These are phyloP conservation scores for Colletotrichum spinosum DNA, from an alignment of 2,329 filamentous ascomycete species.

Conservation along the genomic window DNA sequence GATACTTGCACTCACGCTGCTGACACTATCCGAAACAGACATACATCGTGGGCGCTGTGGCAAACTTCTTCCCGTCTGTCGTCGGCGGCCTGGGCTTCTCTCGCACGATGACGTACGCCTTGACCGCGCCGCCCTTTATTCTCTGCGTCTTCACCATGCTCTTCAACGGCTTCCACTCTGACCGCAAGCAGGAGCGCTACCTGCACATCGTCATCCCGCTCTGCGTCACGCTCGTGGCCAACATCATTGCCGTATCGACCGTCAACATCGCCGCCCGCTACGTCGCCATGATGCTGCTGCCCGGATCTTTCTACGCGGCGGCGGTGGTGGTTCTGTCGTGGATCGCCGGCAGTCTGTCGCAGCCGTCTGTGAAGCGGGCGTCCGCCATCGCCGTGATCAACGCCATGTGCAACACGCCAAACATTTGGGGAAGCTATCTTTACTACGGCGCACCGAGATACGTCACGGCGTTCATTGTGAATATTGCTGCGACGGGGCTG, in stretches of 20 bases:
- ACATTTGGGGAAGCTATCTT: constrained; percentile 44
- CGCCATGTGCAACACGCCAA: constrained; percentile 44
- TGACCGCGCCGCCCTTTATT: constrained; percentile 58
- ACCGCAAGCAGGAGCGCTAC: constrained; percentile 77
- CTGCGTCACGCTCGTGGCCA: constrained; percentile 70
- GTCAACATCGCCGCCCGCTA: constrained; percentile 72
- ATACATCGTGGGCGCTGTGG: constrained; percentile 45
- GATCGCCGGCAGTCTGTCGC: constrained; percentile 42
- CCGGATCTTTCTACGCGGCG: constrained; percentile 42
- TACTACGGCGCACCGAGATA: constrained; percentile 44
- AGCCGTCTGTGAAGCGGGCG: constrained; percentile 42
- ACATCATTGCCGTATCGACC: constrained; percentile 76
- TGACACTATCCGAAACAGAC: constrained; percentile 32
- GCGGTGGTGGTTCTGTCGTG: constrained; percentile 45
- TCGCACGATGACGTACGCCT: constrained; percentile 39
- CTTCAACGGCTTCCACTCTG: constrained; percentile 69
- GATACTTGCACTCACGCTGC: neutral
- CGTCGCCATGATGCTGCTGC: constrained; percentile 58
- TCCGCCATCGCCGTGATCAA: constrained; percentile 45
- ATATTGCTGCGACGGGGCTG: constrained; percentile 42
- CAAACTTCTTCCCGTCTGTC: constrained; percentile 44
- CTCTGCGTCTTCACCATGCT: constrained; percentile 53
- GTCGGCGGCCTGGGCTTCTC: constrained; percentile 41
- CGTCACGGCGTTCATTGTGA: constrained; percentile 43
- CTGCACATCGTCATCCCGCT: constrained; percentile 74